These are phyloP conservation scores for Calonectria henricotiae DNA, from an alignment of 2,329 filamentous ascomycete species.

Conservation along the genomic window DNA sequence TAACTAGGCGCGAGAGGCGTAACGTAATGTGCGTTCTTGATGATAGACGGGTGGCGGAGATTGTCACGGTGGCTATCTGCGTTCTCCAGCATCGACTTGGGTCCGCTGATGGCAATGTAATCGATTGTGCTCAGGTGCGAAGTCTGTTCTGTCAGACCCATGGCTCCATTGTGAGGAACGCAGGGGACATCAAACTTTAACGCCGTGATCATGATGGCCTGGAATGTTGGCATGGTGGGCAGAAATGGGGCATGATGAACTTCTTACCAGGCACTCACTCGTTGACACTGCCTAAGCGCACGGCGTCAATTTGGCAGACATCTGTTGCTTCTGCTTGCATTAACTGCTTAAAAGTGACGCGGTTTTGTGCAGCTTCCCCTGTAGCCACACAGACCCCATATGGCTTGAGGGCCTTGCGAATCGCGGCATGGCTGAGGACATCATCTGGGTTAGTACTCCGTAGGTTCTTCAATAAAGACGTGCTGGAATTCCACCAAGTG, in stretches of 20 bases:
- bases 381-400: constrained; percentile 88
- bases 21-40: constrained; percentile 89
- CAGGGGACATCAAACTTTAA: constrained; percentile 85
- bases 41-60: constrained; percentile 85
- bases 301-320: constrained; percentile 91
- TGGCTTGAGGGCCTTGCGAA: constrained; percentile 84
- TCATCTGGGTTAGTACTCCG: constrained; percentile 81
- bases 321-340: constrained; percentile 86
- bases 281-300: constrained; percentile 90
- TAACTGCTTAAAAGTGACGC: constrained; percentile 94
- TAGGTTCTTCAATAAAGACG: constrained; percentile 97
- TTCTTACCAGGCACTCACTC: constrained; percentile 83
- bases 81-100: constrained; percentile 88
- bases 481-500: constrained; percentile 86
- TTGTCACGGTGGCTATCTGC: constrained; percentile 96
- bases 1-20: constrained; percentile 84
- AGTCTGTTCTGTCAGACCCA: constrained; percentile 93
- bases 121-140: constrained; percentile 94
- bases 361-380: constrained; percentile 96
- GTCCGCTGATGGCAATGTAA: constrained; percentile 88
- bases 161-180: constrained; percentile 90
- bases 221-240: background rate
- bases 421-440: constrained; percentile 88
- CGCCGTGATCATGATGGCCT: constrained; percentile 90
- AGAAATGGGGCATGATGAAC: background rate